Evolutionary conservation across 2,329 filamentous ascomycete species (phyloP).

Genomic region (Colletotrichum somersetense): DNA sequence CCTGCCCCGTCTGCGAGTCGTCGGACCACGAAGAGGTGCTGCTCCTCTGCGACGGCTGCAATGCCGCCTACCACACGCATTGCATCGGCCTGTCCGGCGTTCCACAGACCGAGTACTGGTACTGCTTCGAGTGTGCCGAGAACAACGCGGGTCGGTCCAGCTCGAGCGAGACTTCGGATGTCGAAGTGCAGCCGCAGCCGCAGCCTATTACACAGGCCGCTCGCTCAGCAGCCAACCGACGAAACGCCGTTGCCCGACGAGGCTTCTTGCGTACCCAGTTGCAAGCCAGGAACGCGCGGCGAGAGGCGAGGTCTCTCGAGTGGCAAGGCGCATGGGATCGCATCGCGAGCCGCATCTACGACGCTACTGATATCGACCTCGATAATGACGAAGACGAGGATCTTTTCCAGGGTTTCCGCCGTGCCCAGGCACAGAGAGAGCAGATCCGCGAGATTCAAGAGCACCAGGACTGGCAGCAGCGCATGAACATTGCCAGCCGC

Average conservation of each 20-base stretch:
- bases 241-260: constrained; percentile 42
- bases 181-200: constrained; percentile 17
- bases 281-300: constrained; percentile 66
- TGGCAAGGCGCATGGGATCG: constrained; percentile 90
- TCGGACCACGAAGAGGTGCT: constrained; percentile 86
- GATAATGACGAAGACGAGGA: constrained; percentile 88
- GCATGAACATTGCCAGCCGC: constrained; percentile 83
- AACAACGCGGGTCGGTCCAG: constrained; percentile 51
- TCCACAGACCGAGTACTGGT: constrained; percentile 81
- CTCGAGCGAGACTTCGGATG: constrained; percentile 25
- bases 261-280: constrained; percentile 69
- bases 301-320: constrained; percentile 78
- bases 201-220: constrained; percentile 28
- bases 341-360: constrained; percentile 72
- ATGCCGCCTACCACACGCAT: constrained; percentile 90
- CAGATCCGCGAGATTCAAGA: constrained; percentile 62
- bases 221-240: constrained; percentile 26
- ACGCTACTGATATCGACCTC: constrained; percentile 80
- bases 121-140: constrained; percentile 85
- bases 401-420: constrained; percentile 64
- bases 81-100: constrained; percentile 86
- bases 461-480: constrained; percentile 83
- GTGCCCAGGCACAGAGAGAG: constrained; percentile 66
- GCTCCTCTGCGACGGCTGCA: constrained; percentile 91
- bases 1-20: constrained; percentile 88